Conservation (phyloP, 352 stramenopile species). For the Elongisporangium undulatum region DNA sequence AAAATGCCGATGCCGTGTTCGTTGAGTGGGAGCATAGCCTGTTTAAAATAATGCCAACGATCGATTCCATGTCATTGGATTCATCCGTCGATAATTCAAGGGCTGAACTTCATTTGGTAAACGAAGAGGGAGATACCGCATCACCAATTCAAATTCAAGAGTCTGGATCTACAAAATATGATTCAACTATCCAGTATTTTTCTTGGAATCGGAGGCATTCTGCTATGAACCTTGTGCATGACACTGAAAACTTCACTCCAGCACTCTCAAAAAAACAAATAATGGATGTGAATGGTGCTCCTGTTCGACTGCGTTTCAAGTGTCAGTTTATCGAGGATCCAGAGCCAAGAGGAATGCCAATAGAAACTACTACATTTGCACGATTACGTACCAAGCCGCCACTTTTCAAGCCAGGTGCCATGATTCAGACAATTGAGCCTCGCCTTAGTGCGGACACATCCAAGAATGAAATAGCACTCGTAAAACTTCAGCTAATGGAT, state of each 20-base stretch:
- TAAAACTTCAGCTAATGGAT: slow-evolving; percentile 50
- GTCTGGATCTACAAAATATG: not conserved
- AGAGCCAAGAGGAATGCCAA: not conserved
- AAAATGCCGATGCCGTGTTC: slow-evolving; percentile 61
- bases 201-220: not conserved
- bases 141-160: not conserved
- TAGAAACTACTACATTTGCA: not conserved
- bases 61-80: not conserved
- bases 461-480: slow-evolving; percentile 17
- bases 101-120: not conserved
- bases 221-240: not conserved
- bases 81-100: not conserved
- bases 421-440: not conserved
- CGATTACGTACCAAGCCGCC: not conserved
- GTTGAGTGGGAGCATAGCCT: slow-evolving; percentile 81
- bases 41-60: slow-evolving; percentile 12
- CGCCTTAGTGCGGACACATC: not conserved
- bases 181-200: not conserved
- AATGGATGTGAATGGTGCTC: not conserved
- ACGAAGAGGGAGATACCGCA: not conserved
- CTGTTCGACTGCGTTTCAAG: not conserved
- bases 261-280: not conserved
- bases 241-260: not conserved
- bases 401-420: not conserved
- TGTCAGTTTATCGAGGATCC: not conserved